Evolutionary conservation across 1,284 basidiomycete genomes (phyloP).

Genomic region (Xerocomus amazonicus): DNA sequence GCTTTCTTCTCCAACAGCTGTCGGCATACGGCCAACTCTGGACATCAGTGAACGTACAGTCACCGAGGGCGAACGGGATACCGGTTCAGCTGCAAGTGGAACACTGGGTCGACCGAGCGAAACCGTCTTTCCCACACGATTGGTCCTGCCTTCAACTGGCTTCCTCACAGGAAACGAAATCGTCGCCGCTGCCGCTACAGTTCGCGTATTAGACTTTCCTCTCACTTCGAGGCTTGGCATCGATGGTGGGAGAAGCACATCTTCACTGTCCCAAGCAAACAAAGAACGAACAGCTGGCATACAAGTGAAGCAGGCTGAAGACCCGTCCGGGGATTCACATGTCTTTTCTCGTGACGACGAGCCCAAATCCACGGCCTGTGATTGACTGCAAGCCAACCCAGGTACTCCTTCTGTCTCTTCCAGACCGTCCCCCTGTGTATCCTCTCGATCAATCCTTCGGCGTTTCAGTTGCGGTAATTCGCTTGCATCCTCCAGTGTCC

Average conservation of each 20-base stretch:
- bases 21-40: background rate
- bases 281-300: background rate
- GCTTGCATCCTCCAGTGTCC: slow-evolving; percentile 5
- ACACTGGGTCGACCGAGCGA: background rate
- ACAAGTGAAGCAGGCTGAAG: background rate
- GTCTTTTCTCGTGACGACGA: background rate
- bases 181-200: slow-evolving; percentile 9
- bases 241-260: background rate
- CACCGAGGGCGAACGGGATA: slow-evolving; percentile 2
- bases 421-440: background rate
- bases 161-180: slow-evolving; percentile 26
- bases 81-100: background rate
- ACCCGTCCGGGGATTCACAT: background rate
- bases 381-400: background rate
- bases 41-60: background rate
- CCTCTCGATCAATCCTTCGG: slow-evolving; percentile 12
- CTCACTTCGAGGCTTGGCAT: background rate
- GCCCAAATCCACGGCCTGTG: background rate
- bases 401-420: no score
- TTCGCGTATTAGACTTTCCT: background rate
- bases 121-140: slow-evolving; percentile 4
- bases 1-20: background rate
- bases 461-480: slow-evolving; percentile 12
- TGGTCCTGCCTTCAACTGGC: background rate
- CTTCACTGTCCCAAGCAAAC: background rate